These are phyloP conservation scores for Tausonia pullulans DNA, from an alignment of 1,284 basidiomycete species.

Conservation along the genomic window DNA sequence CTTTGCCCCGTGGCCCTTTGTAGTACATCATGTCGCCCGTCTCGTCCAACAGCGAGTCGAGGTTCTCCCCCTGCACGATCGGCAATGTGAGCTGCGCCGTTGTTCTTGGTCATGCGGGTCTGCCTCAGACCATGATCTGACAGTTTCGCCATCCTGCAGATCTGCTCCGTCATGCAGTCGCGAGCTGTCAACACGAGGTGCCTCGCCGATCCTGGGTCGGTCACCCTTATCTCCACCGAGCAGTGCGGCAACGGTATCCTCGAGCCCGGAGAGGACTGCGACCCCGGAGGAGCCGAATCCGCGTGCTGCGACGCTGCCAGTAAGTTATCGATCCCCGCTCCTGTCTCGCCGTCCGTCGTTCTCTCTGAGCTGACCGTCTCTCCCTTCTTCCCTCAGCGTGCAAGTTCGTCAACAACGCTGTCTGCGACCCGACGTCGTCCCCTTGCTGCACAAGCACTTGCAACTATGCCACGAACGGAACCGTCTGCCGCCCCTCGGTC, in stretches of 20 bases:
- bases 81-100: conserved; percentile 63
- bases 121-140: background rate
- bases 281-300: conserved; percentile 59
- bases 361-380: background rate
- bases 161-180: conserved; percentile 25
- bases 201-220: conserved; percentile 44
- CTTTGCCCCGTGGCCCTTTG: conserved; percentile 18
- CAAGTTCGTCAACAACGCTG: conserved; percentile 57
- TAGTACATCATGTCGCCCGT: conserved; percentile 71
- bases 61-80: conserved; percentile 66
- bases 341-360: background rate
- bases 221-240: conserved; percentile 22
- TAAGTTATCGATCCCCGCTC: conserved; percentile 17
- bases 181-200: conserved; percentile 46
- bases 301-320: conserved; percentile 62
- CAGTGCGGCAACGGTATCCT: conserved; percentile 32
- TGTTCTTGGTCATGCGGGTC: background rate
- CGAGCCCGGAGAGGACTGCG: conserved; percentile 66
- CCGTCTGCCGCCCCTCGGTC: conserved; percentile 58
- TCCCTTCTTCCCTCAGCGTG: conserved; percentile 41
- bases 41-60: conserved; percentile 50
- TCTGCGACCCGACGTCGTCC: conserved; percentile 69
- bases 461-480: conserved; percentile 49
- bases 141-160: background rate
- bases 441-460: conserved; percentile 66